Evolutionary conservation across 1,139 yeast species (phyloP), one percentile per base, ranked within the genome.

Genomic region (Scheffersomyces titani): DNA sequence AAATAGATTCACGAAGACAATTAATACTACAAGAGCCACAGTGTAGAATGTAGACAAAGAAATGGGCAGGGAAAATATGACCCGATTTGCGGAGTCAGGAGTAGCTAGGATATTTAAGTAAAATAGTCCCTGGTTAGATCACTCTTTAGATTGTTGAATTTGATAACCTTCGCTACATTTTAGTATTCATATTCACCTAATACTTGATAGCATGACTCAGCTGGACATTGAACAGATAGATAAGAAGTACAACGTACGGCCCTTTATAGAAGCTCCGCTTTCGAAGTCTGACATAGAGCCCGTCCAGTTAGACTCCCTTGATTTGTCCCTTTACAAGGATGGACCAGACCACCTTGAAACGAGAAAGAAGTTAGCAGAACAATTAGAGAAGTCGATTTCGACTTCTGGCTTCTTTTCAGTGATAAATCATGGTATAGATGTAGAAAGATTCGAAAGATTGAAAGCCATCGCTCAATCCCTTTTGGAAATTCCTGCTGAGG

Each of bases 331-430:
- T 21, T 66, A 58, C 49, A 53, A 63, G 49, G 69, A 66, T 50
- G 70, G 71, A 2, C 59, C 62, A 5, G 66, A 63, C 44, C 53
- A 59, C 24, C 53, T 58, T 4, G 57, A 51, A 2, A 50, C 59
- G 9, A 58, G 70, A 52, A 53, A 57, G 51, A 49, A 53, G 22
- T 58, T 68, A 55, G 72, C 72, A 13, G 55, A 51, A 11, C 62
- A 65, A 50, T 54, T 68, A 19, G 71, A 68, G 55, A 60, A 62
- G 20, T 66, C 71, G 1, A 53, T 68, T n/a, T 61, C 68, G 16
- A 65, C 70, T 6, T 62, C 64, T 53, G 71, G 71, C 1, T 68
- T 68, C 51, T 59, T 68, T 46, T 63, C 69, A 3, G 49, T 68
- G 1, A 55, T 61, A 9, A 68, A 68, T 55, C 71, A 68, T 55